These are phyloP conservation scores for Balansia obtecta DNA, from an alignment of 2,329 filamentous ascomycete species.

Conservation along the genomic window DNA sequence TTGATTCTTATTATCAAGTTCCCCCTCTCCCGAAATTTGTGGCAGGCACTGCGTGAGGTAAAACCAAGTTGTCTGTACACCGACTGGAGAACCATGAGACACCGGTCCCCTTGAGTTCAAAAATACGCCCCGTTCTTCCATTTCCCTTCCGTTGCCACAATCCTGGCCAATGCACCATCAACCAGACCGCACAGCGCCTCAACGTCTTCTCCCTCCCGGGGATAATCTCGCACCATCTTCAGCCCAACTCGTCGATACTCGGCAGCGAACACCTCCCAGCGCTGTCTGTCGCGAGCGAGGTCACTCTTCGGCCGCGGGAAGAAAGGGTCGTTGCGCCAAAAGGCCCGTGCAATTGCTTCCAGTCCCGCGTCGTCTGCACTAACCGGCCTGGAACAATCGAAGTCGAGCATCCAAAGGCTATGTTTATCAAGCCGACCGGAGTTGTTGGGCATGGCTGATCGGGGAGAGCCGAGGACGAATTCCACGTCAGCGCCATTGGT, in stretches of 20 bases:
- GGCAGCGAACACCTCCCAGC: constrained; percentile 3
- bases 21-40: too few relatives aligned
- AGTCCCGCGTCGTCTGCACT: constrained; percentile 27
- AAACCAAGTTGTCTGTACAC: too few relatives aligned
- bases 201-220: constrained; percentile 3
- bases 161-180: neutral
- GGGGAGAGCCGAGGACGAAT: constrained; percentile 33
- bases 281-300: neutral
- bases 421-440: constrained; percentile 18
- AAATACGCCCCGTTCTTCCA: constrained; percentile 1
- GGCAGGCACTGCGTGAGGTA: too few relatives aligned
- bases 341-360: constrained; percentile 27
- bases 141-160: constrained; percentile 2
- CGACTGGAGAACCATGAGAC: too few relatives aligned
- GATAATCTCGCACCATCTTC: neutral
- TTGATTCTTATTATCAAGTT: too few relatives aligned
- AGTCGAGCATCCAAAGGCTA: constrained; percentile 34
- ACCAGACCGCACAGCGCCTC: constrained; percentile 2
- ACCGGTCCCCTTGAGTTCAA: neutral
- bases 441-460: constrained; percentile 2
- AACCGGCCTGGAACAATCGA: constrained; percentile 26
- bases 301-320: constrained; percentile 28
- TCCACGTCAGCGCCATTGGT: constrained; percentile 43
- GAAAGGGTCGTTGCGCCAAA: constrained; percentile 38
- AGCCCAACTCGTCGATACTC: constrained; percentile 3